Conservation (phyloP, 2,329 filamentous ascomycete species). For the Xylaria sp. region DNA sequence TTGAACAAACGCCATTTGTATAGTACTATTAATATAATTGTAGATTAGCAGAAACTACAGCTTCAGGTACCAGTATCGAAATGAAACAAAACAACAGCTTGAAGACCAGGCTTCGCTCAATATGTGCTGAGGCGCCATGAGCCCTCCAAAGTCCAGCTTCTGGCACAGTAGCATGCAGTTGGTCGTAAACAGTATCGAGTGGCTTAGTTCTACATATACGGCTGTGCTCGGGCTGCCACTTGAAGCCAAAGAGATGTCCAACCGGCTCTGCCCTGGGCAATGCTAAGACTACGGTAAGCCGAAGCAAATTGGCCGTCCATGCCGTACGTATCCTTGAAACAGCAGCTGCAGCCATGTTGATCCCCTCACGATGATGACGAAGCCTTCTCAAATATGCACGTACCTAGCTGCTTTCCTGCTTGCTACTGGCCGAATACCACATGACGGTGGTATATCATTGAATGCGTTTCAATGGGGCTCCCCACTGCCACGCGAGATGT, state of each 20-base stretch:
- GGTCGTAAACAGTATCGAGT: conserved; percentile 31
- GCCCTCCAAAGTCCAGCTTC: conserved; percentile 21
- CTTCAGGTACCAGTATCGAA: not conserved
- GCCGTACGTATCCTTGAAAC: conserved; percentile 22
- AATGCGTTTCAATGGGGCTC: conserved; percentile 7
- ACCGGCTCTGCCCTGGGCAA: not conserved
- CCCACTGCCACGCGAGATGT: conserved; percentile 30
- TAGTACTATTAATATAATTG: not conserved
- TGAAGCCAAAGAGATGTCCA: conserved; percentile 20
- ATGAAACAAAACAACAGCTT: not conserved
- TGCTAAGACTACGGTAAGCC: conserved; percentile 21
- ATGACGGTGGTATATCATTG: conserved; percentile 10
- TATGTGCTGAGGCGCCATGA: conserved; percentile 26
- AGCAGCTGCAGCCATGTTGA: conserved; percentile 20
- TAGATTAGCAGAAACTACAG: not conserved
- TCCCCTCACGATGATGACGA: conserved; percentile 31
- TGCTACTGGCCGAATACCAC: conserved; percentile 18
- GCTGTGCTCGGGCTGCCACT: conserved; percentile 21
- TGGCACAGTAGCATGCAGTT: conserved; percentile 28
- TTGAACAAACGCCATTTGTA: conserved; percentile 9
- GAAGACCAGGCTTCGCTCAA: not conserved
- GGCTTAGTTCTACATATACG: conserved; percentile 30
- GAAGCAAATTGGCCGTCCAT: conserved; percentile 23
- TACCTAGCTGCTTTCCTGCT: conserved; percentile 10
- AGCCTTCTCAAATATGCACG: conserved; percentile 29